These are phyloP conservation scores for Cicer bijugum DNA, from an alignment of 306 rosid species.

Conservation along the genomic window DNA sequence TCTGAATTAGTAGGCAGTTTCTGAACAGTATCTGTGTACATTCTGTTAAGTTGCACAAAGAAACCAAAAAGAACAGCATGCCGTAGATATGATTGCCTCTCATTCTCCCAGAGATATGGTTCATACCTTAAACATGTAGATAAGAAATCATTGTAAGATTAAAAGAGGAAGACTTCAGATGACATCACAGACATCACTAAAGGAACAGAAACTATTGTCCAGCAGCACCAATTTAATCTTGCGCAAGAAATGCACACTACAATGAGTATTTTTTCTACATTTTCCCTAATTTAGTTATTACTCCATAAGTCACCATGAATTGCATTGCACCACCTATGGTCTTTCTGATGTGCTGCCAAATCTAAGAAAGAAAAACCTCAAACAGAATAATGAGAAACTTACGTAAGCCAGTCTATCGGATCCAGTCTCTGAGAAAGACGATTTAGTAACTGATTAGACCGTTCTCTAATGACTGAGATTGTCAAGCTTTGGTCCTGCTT, in stretches of 20 bases:
- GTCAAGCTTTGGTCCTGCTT: conserved; percentile 69
- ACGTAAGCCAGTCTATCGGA: conserved; percentile 99
- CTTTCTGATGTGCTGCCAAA: neutral
- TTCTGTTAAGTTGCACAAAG: conserved; percentile 93
- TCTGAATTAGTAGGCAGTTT: conserved; percentile 95
- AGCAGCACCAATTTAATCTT: conserved; percentile 9
- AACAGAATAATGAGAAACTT: conserved; percentile 49
- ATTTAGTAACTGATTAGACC: conserved; percentile 61
- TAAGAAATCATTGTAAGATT: conserved; percentile 37
- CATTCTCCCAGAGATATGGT: conserved; percentile 99
- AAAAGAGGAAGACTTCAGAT: conserved; percentile 21
- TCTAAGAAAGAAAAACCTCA: conserved; percentile 24
- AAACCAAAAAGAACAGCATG: conserved; percentile 98
- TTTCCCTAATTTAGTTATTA: conserved; percentile 28
- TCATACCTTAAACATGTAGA: conserved; percentile 64
- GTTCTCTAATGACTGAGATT: conserved; percentile 72
- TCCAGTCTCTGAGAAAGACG: conserved; percentile 84
- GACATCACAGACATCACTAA: conserved; percentile 26
- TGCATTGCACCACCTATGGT: conserved; percentile 7
- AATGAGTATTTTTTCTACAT: conserved; percentile 19
- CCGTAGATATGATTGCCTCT: conserved; percentile 84
- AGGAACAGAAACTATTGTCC: conserved; percentile 22
- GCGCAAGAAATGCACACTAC: conserved; percentile 34
- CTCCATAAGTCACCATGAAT: conserved; percentile 32
- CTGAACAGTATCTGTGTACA: conserved; percentile 88